These are phyloP conservation scores for Nicotiana attenuata DNA, from an alignment of 257 asterid genomes.

Conservation along the genomic window DNA sequence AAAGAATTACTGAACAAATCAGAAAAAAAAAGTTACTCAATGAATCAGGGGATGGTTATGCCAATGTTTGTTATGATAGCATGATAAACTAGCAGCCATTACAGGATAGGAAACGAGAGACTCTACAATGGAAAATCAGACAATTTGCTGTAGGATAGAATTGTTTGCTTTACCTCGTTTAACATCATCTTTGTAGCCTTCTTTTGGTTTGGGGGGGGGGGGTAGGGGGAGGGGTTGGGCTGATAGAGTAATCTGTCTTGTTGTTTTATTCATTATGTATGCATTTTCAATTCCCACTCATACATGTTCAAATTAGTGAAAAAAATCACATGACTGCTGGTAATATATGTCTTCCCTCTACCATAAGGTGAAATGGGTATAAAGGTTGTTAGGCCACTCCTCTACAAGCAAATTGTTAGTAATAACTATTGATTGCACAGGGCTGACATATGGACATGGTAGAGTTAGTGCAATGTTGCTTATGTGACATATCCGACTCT, in stretches of 20 bases:
- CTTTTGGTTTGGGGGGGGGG: not conserved
- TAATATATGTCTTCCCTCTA: not conserved
- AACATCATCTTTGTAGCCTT: not conserved
- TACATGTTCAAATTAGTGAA: not conserved
- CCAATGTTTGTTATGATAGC: not conserved
- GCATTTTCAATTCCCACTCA: not conserved
- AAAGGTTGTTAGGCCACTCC: not conserved
- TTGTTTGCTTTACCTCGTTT: not conserved
- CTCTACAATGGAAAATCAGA: not conserved
- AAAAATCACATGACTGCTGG: not conserved
- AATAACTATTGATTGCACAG: not conserved
- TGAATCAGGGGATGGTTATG: not conserved
- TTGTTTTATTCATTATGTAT: not conserved
- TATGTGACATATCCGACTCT: not conserved
- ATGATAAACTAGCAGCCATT: not conserved
- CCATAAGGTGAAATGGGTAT: not conserved
- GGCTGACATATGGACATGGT: not conserved
- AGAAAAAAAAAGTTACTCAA: not conserved
- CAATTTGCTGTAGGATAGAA: not conserved
- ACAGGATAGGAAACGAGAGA: not conserved
- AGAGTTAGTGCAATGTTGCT: not conserved
- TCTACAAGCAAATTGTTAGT: not conserved
- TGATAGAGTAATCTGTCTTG: not conserved
- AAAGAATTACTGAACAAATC: not conserved
- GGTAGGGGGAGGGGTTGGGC: not conserved